Base-by-base conservation (phyloP, 805 yeast species). In the Ogataea haglerorum region DNA sequence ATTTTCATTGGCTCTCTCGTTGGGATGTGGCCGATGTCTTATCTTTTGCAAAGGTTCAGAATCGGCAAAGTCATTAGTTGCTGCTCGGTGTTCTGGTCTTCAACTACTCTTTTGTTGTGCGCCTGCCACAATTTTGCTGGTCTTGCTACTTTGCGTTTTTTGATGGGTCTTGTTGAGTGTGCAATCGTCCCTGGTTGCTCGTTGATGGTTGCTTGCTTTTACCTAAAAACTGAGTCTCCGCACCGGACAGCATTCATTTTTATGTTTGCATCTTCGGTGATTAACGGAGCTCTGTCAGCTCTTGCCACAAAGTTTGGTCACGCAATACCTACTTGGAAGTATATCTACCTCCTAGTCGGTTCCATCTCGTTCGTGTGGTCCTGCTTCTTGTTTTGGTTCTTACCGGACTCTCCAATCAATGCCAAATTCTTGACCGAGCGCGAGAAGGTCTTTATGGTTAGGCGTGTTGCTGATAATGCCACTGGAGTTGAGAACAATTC, bases 291-390 rank as follows among this genome's bases (percentile, higher is more conserved):
- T 9, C 21, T 53, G 7, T 57, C 65, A 17, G 62, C 61, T 27
- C 67, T 62, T 7, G 51, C 64, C 10, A 49, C 61, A 15, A 52
- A 52, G 35, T 56, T 44, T 16, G 51, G 42, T 5, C 14, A 19
- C 26, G 29, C 31, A 18, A 28, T 30, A 29, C 25, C 36, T 18
- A 13, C 81, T 4, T 85, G 90, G 90, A 78, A 75, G 53, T 56
- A 76, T 10, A 57, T 80, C 4, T 84, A 73, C 55, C 61, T 84
- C 34, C 65, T 81, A 22, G 71, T 76, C 30, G 95, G 93, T 12
- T 56, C 68, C 6, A 67, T 77, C 41, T 80, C 87, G 2, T 57
- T 80, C 5, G 53, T 72, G 9, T 52, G 77, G 13, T 85, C 84
- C 6, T 36, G 72, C 9, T 38, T 70, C 10, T 65, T 78, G 44